These are phyloP conservation scores for Solanum tacnaense DNA, from an alignment of 257 asterid genomes.

Conservation along the genomic window DNA sequence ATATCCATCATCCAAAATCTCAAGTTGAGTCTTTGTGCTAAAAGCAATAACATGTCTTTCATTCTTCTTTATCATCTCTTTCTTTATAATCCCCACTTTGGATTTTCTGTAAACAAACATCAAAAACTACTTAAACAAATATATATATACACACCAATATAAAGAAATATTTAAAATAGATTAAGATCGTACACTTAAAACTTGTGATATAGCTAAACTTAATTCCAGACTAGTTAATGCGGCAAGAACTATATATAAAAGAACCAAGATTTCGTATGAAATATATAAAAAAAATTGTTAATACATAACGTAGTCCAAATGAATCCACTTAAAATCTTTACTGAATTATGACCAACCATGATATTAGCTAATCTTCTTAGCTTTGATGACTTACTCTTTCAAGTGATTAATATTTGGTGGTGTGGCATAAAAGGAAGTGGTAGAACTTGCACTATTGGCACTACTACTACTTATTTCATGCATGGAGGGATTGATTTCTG, in stretches of 20 bases:
- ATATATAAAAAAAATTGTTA: not conserved
- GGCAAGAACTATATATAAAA: not conserved
- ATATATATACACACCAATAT: not conserved
- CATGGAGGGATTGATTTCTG: not conserved
- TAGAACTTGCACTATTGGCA: slow-evolving; percentile 1
- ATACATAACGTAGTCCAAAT: not conserved
- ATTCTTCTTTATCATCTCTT: not conserved
- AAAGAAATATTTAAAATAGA: not conserved
- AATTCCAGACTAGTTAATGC: not conserved
- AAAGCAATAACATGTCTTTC: slow-evolving; percentile 13
- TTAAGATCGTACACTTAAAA: not conserved
- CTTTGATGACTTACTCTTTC: slow-evolving; percentile 1
- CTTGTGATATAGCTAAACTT: not conserved
- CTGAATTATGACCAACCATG: not conserved
- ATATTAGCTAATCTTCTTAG: not conserved
- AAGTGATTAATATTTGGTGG: not conserved
- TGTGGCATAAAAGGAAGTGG: not conserved
- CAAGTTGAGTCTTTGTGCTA: slow-evolving; percentile 38
- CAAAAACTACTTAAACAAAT: not conserved
- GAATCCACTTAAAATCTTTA: not conserved
- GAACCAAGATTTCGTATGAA: not conserved
- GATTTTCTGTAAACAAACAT: not conserved
- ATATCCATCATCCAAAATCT: slow-evolving; percentile 54
- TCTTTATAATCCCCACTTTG: not conserved
- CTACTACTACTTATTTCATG: slow-evolving; percentile 1